Evolutionary conservation across 106 monocot genomes (phyloP), one percentile per base, ranked within the genome.

Genomic region (Vanilla planifolia): DNA sequence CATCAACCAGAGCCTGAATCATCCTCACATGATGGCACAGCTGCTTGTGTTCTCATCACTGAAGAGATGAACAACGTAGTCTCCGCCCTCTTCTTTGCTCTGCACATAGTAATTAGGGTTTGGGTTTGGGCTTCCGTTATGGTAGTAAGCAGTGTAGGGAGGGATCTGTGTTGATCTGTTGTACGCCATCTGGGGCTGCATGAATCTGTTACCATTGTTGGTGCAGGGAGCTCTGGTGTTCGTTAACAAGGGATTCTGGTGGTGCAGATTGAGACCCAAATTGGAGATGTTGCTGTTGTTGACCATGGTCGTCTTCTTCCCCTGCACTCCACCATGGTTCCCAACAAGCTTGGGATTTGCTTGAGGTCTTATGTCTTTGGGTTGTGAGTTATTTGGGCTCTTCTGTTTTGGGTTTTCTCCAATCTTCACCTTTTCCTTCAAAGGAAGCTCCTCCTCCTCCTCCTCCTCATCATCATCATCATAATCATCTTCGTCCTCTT

Each of bases 41-140:
- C 81, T 73, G 45, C 51, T 73, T 33, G 88, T 73, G 64, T 93
- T 93, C 79, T 93, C 92, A 67, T 93, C 92, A 48, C 81, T 88
- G 79, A 93, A 93, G 59, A 93, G 75, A 70, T 85, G 73, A 27
- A 62, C 73, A 46, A 62, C 76, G 50, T 84, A 77, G 14, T 72
- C 76, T 43, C 74, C 47, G 16, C 21, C 35, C 15, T 81, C 74
- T 5, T 64, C 25, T 27, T 68, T 61, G 51, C 48, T 33, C 27
- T 48, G 64, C 33, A 46, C 42, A 53, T 64, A 70, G 42, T 76
- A 70, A n/a, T n/a, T n/a, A n/a, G n/a, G 22, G 55, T 63, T 59
- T 16, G 67, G 73, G 61, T 29, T 73, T 28, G 67, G 62, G 43
- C 73, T 67, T 37, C 39, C 25, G 28, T 68, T 62, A 29, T 80